A percentile compares a stretch with the other conserved stretches of the same genome.
Evolutionary conservation across 2,329 filamentous ascomycete genomes (phyloP).

Genomic region (Hypoxylon sp.): DNA sequence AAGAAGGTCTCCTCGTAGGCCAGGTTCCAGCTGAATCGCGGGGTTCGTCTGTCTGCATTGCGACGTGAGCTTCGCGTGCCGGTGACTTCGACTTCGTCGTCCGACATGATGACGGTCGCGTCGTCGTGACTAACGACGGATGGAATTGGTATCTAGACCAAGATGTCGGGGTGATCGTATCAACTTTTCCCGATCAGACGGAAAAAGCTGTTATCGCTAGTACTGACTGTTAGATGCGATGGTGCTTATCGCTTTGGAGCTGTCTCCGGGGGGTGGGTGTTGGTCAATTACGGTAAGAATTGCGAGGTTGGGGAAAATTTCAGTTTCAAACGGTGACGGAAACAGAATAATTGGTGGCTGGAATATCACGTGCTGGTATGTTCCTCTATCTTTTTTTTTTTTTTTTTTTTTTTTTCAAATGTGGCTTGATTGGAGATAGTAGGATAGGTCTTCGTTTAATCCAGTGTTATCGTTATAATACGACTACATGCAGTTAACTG

Average conservation of each 20-base stretch:
- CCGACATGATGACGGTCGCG: conserved; percentile 49
- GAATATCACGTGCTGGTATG: conserved; percentile 14
- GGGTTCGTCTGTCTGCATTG: conserved; percentile 56
- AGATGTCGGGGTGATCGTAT: conserved; percentile 6
- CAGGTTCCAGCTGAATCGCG: conserved; percentile 73
- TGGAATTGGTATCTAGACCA: neutral
- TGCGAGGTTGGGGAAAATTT: conserved; percentile 30
- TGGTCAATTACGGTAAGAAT: conserved; percentile 40
- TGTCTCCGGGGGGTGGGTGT: conserved; percentile 27
- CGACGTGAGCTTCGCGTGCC: conserved; percentile 48
- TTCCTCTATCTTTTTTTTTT: neutral
- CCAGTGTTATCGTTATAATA: neutral
- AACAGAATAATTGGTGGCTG: conserved; percentile 30
- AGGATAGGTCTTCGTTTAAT: neutral
- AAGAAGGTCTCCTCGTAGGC: conserved; percentile 74
- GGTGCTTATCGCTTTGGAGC: conserved; percentile 39
- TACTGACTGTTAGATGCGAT: conserved; percentile 30
- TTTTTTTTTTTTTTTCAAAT: neutral
- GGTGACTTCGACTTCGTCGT: conserved; percentile 52
- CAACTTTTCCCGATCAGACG: conserved; percentile 30
- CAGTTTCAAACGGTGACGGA: conserved; percentile 42
- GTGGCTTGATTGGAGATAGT: neutral
- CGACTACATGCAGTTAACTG: neutral
- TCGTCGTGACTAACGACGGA: conserved; percentile 7
- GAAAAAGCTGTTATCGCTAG: conserved; percentile 39